Evolutionary conservation across 1,284 basidiomycete species (phyloP).

Genomic region (Fomitopsis betulina): DNA sequence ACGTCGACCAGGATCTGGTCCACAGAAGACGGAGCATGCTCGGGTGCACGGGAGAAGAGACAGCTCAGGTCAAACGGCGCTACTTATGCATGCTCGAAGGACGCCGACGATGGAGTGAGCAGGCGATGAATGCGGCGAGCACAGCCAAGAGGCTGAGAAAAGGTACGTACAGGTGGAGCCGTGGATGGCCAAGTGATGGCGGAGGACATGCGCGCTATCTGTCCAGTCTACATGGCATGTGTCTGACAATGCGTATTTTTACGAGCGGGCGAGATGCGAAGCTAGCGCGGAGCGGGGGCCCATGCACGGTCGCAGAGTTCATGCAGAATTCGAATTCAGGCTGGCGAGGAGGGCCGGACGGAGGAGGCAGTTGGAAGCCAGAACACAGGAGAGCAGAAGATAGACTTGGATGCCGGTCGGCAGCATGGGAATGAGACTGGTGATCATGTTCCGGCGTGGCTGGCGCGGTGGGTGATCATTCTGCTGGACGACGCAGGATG

Average conservation of each 20-base stretch:
- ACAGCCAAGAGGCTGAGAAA: neutral
- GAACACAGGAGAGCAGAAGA: neutral
- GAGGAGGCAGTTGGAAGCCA: neutral
- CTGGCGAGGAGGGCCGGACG: neutral
- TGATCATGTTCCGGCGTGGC: neutral
- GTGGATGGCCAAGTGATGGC: neutral
- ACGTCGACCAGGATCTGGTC: neutral
- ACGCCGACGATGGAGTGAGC: neutral
- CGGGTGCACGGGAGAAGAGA: neutral
- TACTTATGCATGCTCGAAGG: neutral
- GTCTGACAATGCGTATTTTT: neutral
- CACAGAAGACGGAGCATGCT: neutral
- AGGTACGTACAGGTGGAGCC: neutral
- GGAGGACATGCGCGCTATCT: neutral
- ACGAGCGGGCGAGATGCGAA: neutral
- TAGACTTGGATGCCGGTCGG: constrained; percentile 1
- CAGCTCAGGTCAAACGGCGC: neutral
- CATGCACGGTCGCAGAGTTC: neutral
- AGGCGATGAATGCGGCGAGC: neutral
- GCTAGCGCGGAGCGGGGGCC: neutral
- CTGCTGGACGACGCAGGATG: neutral
- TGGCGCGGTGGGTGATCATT: neutral
- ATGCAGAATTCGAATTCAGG: neutral
- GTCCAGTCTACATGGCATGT: too few species aligned
- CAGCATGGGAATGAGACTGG: neutral